These are phyloP conservation scores for Salicornia ramosissima DNA, from an alignment of 148 eudicot species.

Conservation along the genomic window DNA sequence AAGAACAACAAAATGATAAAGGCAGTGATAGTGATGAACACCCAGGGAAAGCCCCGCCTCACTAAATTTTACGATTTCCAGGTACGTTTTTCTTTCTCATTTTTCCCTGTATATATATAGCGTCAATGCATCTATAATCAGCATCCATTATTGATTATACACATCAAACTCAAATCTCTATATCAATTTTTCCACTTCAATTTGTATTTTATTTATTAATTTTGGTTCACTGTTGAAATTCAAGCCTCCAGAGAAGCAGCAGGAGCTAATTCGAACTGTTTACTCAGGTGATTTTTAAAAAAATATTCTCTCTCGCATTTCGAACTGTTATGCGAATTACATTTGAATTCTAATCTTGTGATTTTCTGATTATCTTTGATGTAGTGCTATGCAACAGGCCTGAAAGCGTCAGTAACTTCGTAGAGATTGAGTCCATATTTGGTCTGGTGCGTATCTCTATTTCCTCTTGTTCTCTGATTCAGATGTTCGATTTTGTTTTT, in stretches of 20 bases:
- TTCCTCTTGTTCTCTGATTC: not conserved
- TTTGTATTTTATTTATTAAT: not conserved
- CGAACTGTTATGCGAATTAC: not conserved
- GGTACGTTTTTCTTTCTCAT: conserved; percentile 9
- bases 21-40: conserved; percentile 45
- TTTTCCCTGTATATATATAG: not conserved
- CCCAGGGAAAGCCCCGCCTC: conserved; percentile 42
- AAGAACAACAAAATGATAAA: conserved; percentile 35
- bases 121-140: not conserved
- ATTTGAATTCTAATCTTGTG: not conserved
- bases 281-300: no score
- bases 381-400: conserved; percentile 75
- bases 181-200: not conserved
- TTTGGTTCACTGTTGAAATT: not conserved
- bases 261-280: conserved; percentile 60
- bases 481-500: not conserved
- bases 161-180: not conserved
- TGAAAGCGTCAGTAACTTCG: conserved; percentile 73
- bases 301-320: not conserved
- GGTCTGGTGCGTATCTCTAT: conserved; percentile 52
- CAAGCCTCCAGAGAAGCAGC: conserved; percentile 75
- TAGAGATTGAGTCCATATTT: conserved; percentile 54
- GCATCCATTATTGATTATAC: not conserved
- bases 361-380: not conserved
- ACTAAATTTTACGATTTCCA: conserved; percentile 38